These are phyloP conservation scores for Solanum gracilifrons DNA, from an alignment of 257 asterid species.

Conservation along the genomic window DNA sequence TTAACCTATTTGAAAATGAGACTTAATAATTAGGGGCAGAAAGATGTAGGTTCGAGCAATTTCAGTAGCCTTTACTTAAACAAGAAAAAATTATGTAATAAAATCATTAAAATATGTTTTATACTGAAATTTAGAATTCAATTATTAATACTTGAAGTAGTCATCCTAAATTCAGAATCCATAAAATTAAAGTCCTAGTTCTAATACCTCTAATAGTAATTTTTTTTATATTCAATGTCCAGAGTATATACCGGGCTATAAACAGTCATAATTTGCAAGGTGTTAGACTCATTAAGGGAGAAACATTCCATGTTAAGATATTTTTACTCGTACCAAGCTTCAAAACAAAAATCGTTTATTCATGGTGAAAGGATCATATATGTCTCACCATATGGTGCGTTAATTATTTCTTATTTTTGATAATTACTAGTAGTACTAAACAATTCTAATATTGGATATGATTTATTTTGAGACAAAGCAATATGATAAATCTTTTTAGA, in stretches of 20 bases:
- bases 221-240: neutral
- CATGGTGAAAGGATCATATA: neutral
- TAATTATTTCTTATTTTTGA: neutral
- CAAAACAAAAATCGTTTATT: neutral
- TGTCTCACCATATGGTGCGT: neutral
- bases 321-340: neutral
- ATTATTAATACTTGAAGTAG: neutral
- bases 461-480: neutral
- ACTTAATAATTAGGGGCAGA: neutral
- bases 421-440: neutral
- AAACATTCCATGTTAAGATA: neutral
- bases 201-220: neutral
- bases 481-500: neutral
- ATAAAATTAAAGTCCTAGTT: neutral
- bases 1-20: neutral
- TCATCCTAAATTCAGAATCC: neutral
- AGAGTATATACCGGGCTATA: fast-evolving
- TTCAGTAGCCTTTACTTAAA: neutral
- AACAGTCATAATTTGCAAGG: fast-evolving
- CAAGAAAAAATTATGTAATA: no score
- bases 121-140: neutral
- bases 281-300: neutral
- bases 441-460: neutral
- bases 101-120: neutral
- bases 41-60: neutral